Evolutionary conservation across 2,329 filamentous ascomycete species (phyloP).

Genomic region (Diplocarpon mali): DNA sequence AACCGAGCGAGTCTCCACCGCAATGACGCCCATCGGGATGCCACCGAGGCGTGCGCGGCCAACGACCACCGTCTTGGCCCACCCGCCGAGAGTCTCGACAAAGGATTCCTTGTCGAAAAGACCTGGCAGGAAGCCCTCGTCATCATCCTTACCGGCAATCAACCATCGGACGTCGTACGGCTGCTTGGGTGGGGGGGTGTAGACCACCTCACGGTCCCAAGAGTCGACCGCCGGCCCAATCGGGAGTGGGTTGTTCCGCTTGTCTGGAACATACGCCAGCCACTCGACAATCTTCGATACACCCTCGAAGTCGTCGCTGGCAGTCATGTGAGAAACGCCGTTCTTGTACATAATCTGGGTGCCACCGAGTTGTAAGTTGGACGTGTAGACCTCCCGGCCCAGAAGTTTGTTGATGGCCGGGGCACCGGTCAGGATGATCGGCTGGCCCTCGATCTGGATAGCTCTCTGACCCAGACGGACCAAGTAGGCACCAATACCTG

Average conservation of each 20-base stretch:
- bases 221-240: constrained; percentile 74
- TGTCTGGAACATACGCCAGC: constrained; percentile 95
- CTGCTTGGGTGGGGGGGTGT: constrained; percentile 66
- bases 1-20: constrained; percentile 86
- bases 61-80: constrained; percentile 93
- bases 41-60: constrained; percentile 93
- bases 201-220: constrained; percentile 89
- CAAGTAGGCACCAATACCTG: constrained; percentile 92
- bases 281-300: constrained; percentile 96
- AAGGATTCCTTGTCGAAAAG: constrained; percentile 96
- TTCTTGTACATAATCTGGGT: constrained; percentile 99
- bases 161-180: constrained; percentile 89
- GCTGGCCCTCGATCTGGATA: constrained; percentile 97
- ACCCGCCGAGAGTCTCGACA: constrained; percentile 90
- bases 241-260: constrained; percentile 86
- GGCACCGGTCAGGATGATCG: constrained; percentile 96
- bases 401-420: constrained; percentile 96
- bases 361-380: constrained; percentile 96
- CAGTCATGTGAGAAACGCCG: constrained; percentile 98
- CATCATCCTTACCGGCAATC: constrained; percentile 78
- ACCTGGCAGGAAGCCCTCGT: constrained; percentile 70
- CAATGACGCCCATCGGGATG: constrained; percentile 97
- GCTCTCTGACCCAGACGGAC: constrained; percentile 97
- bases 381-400: constrained; percentile 96
- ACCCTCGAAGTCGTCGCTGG: constrained; percentile 94